A percentile compares a stretch with the other conserved stretches of the same genome.
phyloP scores from a whole-genome alignment of 31 red algal species.

The Pterothamnion heteromorphum region DNA sequence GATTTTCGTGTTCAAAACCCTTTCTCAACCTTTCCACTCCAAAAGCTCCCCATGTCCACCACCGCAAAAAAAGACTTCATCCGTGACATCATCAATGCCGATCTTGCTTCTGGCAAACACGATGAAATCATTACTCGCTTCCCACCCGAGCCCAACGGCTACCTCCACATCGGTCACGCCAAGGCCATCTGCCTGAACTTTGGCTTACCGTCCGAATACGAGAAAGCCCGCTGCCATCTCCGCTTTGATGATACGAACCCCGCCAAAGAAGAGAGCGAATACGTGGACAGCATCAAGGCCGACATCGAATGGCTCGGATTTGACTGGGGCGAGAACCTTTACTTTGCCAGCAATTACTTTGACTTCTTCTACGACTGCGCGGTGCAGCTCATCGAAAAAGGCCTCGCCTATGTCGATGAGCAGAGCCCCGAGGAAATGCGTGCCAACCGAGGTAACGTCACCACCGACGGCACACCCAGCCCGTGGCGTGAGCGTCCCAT shows the following conservation, averaged over 20 bases:
- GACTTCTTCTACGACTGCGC: slow-evolving; percentile 67
- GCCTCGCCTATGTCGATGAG: slow-evolving; percentile 91
- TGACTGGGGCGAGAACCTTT: slow-evolving; percentile 73
- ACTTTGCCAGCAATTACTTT: slow-evolving; percentile 98
- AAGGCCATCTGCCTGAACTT: slow-evolving; percentile 95
- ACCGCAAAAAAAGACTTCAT: too few species aligned
- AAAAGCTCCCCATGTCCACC: too few species aligned
- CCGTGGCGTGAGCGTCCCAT: too few species aligned
- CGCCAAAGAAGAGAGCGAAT: slow-evolving; percentile 83
- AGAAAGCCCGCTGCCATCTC: slow-evolving; percentile 76
- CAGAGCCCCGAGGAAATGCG: slow-evolving; percentile 86
- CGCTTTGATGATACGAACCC: slow-evolving; percentile 99
- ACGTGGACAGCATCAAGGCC: slow-evolving; percentile 78
- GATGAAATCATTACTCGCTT: too few species aligned
- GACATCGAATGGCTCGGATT: slow-evolving; percentile 82
- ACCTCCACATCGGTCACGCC: slow-evolving; percentile 96
- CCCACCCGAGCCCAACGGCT: slow-evolving; percentile 97
- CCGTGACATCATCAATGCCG: too few species aligned
- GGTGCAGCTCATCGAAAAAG: slow-evolving; percentile 72
- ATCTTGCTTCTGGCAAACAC: too few species aligned
- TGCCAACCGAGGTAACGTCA: too few species aligned
- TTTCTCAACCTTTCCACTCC: too few species aligned
- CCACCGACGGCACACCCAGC: too few species aligned
- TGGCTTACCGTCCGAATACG: slow-evolving; percentile 79
- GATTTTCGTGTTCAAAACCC: too few species aligned